Evolutionary conservation across 2,329 filamentous ascomycete genomes (phyloP).

Genomic region (Scedosporium dehoogii): DNA sequence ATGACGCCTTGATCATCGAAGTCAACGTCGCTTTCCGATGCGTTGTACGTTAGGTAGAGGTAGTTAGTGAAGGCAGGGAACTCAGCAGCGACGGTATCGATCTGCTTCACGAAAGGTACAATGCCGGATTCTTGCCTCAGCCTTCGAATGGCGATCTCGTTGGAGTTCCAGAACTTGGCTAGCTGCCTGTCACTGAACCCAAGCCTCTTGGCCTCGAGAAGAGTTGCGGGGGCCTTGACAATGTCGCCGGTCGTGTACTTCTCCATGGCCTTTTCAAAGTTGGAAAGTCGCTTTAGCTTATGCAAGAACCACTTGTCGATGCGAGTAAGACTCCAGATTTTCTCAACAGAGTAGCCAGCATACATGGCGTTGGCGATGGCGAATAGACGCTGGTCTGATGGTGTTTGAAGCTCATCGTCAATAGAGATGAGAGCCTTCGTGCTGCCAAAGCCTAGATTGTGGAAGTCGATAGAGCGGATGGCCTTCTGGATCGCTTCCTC

Average conservation of each 20-base stretch:
- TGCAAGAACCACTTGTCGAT: slow-evolving; percentile 98
- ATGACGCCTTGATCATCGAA: slow-evolving; percentile 91
- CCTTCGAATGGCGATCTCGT: slow-evolving; percentile 80
- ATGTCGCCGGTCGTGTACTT: slow-evolving; percentile 56
- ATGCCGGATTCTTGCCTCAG: slow-evolving; percentile 80
- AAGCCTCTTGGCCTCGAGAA: slow-evolving; percentile 81
- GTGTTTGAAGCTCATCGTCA: slow-evolving; percentile 90
- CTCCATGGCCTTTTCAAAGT: slow-evolving; percentile 76
- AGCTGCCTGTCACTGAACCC: slow-evolving; percentile 93
- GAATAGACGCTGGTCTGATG: slow-evolving; percentile 93
- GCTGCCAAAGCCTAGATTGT: slow-evolving; percentile 91
- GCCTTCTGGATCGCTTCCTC: slow-evolving; percentile 99
- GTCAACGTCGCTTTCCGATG: slow-evolving; percentile 67
- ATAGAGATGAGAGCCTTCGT: slow-evolving; percentile 90
- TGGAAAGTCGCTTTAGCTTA: slow-evolving; percentile 80
- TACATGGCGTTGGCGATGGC: slow-evolving; percentile 98
- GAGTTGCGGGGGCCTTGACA: slow-evolving; percentile 50
- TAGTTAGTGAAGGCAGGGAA: slow-evolving; percentile 95
- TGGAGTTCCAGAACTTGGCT: slow-evolving; percentile 88
- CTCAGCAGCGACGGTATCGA: slow-evolving; percentile 95
- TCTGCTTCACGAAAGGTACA: slow-evolving; percentile 88
- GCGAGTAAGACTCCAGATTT: slow-evolving; percentile 96
- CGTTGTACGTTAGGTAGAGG: slow-evolving; percentile 93
- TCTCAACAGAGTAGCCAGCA: slow-evolving; percentile 83
- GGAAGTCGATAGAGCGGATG: slow-evolving; percentile 87